phyloP scores from a whole-genome alignment of 2,329 filamentous ascomycete species.

The Diaporthe batatas region DNA sequence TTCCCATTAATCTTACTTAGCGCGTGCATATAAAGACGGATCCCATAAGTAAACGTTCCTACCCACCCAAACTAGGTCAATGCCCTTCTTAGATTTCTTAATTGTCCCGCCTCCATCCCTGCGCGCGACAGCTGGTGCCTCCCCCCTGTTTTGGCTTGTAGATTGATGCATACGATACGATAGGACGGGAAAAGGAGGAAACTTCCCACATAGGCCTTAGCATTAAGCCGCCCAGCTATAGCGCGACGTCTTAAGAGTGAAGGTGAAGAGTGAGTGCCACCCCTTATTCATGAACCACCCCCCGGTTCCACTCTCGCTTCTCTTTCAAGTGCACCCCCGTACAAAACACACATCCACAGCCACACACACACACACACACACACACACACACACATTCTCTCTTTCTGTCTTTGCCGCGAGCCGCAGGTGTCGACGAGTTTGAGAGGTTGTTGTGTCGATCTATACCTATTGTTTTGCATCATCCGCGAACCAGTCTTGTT shows the following conservation, averaged over 20 bases:
- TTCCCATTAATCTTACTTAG: conserved; percentile 38
- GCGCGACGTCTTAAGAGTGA: conserved; percentile 10
- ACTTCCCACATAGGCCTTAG: conserved; percentile 29
- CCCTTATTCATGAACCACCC: conserved; percentile 20
- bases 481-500: neutral
- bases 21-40: conserved; percentile 36
- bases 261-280: conserved; percentile 20
- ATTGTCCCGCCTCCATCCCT: conserved; percentile 31
- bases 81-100: conserved; percentile 13
- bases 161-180: conserved; percentile 26
- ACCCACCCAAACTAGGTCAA: conserved; percentile 32
- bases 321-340: conserved; percentile 3
- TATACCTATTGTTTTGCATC: neutral
- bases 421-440: neutral
- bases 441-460: neutral
- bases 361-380: neutral
- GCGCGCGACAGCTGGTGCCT: conserved; percentile 10
- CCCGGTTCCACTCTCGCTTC: conserved; percentile 26
- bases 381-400: no score
- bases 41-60: conserved; percentile 36
- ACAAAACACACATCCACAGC: no score
- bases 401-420: no score
- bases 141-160: conserved; percentile 26
- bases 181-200: conserved; percentile 24
- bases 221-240: conserved; percentile 32